Conservation (phyloP, 768 basidiomycete species). For the Lactifluus pinguis region DNA sequence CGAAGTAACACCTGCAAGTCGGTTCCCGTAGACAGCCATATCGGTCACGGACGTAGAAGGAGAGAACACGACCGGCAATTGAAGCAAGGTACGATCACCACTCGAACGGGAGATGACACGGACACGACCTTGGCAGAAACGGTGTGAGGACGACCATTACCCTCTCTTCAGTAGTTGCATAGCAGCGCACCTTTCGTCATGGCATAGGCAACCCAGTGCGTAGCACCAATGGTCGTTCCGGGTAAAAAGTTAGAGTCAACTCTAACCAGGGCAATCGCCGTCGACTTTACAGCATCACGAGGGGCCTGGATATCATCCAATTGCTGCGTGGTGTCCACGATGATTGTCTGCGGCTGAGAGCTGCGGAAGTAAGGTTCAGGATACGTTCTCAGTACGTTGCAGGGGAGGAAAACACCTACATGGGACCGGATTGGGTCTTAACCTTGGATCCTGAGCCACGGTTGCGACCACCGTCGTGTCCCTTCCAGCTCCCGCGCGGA, state of each 20-base stretch:
- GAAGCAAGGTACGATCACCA: constrained; percentile 79
- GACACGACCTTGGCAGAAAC: constrained; percentile 49
- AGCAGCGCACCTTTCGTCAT: constrained; percentile 64
- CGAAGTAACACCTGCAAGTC: constrained; percentile 78
- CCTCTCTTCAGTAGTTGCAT: not conserved
- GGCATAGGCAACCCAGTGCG: constrained; percentile 88
- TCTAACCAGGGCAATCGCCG: constrained; percentile 81
- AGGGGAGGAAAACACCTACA: constrained; percentile 30
- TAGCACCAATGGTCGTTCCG: constrained; percentile 82
- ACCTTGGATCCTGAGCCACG: constrained; percentile 35
- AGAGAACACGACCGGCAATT: constrained; percentile 56
- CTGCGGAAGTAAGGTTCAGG: constrained; percentile 27
- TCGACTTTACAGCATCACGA: constrained; percentile 74
- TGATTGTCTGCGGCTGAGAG: constrained; percentile 54
- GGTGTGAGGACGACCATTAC: not conserved
- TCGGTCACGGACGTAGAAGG: constrained; percentile 60
- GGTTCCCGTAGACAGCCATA: constrained; percentile 78
- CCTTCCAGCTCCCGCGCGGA: constrained; percentile 39
- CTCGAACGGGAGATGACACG: constrained; percentile 84
- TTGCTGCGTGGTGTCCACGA: constrained; percentile 66
- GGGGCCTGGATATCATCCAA: constrained; percentile 70
- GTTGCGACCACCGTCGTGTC: constrained; percentile 29
- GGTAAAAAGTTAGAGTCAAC: constrained; percentile 79
- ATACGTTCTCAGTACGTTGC: not conserved
- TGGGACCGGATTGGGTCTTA: constrained; percentile 47